Base-by-base conservation (phyloP, 345 rosid species). In the Melaleuca alternifolia region DNA sequence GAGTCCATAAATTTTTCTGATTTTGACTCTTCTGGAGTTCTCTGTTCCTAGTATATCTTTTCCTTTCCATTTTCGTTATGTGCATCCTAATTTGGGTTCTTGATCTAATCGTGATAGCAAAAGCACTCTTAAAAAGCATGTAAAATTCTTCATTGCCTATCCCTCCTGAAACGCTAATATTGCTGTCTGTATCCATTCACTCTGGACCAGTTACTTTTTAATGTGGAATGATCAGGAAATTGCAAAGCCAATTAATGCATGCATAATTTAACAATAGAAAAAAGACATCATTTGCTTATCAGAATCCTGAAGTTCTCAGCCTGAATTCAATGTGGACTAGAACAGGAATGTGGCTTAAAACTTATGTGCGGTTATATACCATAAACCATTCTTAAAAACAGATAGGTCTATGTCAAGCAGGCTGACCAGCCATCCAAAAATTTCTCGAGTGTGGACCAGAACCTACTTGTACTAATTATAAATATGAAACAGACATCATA, bases 1-100 rank as follows among this genome's bases (percentile, higher is more conserved):
- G 89, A 90, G 90, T 88, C 87, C 79, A 85, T 26, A 53, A 21
- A 41, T 62, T 51, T 23, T 59, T 11, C 15, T 37, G n/a, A 28
- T 44, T 54, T 24, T 54, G 44, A 86, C 87, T 79, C 57, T 52
- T 1, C 46, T 18, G 61, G 48, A 71, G 79, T 71, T 71, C 26
- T 33, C 79, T 16, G 18, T 18, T 71, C 41, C 48, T 1, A 71
- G 79, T 71, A 46, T 71, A 71, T 71, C 37, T 2, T 65, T 37
- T 9, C 26, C 79, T 71, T 71, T 37, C 77, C 79, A 37, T 71
- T 37, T 71, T 37, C 10, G 7, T 71, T 18, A 13, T 5, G 26
- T 37, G 79, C 79, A 71, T 71, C 79, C 79, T 37, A 41, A 71
- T 18, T 37, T 71, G 48, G 48, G 79, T 71, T 71, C 79, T 71